Evolutionary conservation across 257 asterid genomes (phyloP), one percentile per base, ranked within the genome.

Genomic region (Plectranthus barbatus): DNA sequence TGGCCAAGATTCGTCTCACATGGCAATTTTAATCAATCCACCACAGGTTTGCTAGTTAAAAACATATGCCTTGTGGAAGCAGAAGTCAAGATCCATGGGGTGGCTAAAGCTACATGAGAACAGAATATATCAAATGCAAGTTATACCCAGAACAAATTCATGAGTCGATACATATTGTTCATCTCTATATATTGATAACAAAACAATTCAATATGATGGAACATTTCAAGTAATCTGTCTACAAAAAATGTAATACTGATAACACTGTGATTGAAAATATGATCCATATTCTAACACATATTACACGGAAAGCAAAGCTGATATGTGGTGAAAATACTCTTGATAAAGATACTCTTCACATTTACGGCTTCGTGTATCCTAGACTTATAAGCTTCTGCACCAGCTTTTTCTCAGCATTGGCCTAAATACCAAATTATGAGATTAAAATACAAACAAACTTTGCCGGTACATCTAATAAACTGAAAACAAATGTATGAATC

Each of bases 341-440:
- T 31, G 40, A 57, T 0, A 71, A 48, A 58, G 72, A 45, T 31
- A 34, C 34, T 64, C 70, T 63, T 70, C 62, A 77, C 65, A 62
- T 59, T 57, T 62, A 80, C 9, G 71, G 77, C 76, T 72, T 80
- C 13, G 85, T 65, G 67, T 83, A 83, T 55, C 96, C 95, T 59
- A 93, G 67, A 67, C 79, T 72, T 61, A 77, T 74, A 62, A 93
- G 80, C 86, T 90, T 89, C 47, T 83, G 87, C 71, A 85, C 75
- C 81, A 92, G 76, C 64, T 49, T 80, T 75, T 72, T 84, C 89
- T 89, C 99, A 60, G 97, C 99, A 48, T 68, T 84, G 46, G 82
- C 95, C 98, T 88, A 86, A 62, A 65, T 36, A 54, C 20, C 65
- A 14, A 33, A 62, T 4, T n/a, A 53, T 5, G 6, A 31, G 5